Evolutionary conservation across 805 yeast species (phyloP).

Genomic region (Metschnikowia continentalis): DNA sequence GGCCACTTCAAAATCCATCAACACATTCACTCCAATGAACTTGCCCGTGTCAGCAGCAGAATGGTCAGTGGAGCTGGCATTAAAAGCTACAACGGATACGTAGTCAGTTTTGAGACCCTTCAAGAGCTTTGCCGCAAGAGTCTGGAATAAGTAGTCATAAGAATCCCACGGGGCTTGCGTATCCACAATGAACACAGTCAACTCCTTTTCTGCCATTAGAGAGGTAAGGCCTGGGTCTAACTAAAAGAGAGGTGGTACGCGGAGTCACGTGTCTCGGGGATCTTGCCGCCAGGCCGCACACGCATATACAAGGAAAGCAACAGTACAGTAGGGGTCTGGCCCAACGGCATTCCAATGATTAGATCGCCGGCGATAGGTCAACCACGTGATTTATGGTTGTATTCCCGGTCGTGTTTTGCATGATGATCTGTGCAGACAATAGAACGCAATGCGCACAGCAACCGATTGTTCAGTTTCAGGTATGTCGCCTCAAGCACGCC

Average conservation of each 20-base stretch:
- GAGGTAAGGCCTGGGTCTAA: background rate
- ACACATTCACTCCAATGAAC: conserved; percentile 15
- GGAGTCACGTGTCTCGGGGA: background rate
- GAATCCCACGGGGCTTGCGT: conserved; percentile 42
- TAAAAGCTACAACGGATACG: conserved; percentile 30
- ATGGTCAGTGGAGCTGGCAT: conserved; percentile 18
- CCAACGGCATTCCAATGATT: background rate
- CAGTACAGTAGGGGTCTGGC: background rate
- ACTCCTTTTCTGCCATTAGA: conserved; percentile 34
- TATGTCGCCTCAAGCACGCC: background rate
- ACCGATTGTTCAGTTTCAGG: background rate
- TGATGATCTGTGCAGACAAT: background rate
- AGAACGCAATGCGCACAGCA: background rate
- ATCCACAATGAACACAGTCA: conserved; percentile 49
- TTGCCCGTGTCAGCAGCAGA: conserved; percentile 13
- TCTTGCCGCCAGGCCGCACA: background rate
- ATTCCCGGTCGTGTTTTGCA: background rate
- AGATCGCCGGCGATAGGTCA: background rate
- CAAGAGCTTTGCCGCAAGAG: conserved; percentile 39
- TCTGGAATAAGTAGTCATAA: conserved; percentile 34
- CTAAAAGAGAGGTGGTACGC: background rate
- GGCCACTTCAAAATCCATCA: conserved; percentile 19
- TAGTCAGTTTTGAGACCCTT: conserved; percentile 42
- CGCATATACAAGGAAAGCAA: background rate
- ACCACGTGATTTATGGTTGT: background rate